Evolutionary conservation across 495 filamentous ascomycete species (phyloP), one percentile per base, ranked within the genome.

Genomic region (Massariosphaeria phaeospora): DNA sequence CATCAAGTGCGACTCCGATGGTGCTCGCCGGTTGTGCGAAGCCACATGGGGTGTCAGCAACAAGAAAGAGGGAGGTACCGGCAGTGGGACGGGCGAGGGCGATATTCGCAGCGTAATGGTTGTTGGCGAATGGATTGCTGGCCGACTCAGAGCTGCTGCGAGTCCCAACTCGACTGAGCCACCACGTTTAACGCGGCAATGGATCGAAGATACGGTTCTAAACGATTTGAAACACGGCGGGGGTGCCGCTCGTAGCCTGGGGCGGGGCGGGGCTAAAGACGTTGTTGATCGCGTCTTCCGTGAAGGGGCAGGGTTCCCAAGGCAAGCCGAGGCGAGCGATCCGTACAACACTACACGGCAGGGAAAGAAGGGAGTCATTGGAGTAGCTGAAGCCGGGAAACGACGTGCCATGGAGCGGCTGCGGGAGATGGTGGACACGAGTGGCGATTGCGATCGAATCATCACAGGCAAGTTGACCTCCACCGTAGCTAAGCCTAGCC

Each of bases 21-120:
- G 86, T 1, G 87, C 91, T 12, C 79, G 93, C 58, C 83, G 88
- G 52, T 74, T 98, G 10, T 96, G 94, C 61, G 93, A 97, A 76
- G 83, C 87, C 17, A 82, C 88, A 6, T 96, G 90, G 90, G 90
- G 90, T n/a, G 79, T 94, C 59, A 81, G 76, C 40, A 79, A 72
- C 55, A 79, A 83, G 18, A 78, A 79, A 68, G 72, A 88, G 72
- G 62, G 76, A 64, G 62, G 75, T 68, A 66, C 72, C 10, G 60
- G 69, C 25, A 66, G 56, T 54, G 66, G 84, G 43, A 85, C 83
- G 39, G 83, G 82, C 10, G 89, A 95, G 63, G 93, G 93, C 31
- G 93, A 98, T 67, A 84, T 98, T 29, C 81, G 93, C 58, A 88
- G 89, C 20, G 79, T 96, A 24, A 85, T 98, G 75, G 93, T 98